A percentile compares a stretch with the other conserved stretches of the same genome.
phyloP scores from a whole-genome alignment of 345 rosid species.

The Bretschneidera sinensis region DNA sequence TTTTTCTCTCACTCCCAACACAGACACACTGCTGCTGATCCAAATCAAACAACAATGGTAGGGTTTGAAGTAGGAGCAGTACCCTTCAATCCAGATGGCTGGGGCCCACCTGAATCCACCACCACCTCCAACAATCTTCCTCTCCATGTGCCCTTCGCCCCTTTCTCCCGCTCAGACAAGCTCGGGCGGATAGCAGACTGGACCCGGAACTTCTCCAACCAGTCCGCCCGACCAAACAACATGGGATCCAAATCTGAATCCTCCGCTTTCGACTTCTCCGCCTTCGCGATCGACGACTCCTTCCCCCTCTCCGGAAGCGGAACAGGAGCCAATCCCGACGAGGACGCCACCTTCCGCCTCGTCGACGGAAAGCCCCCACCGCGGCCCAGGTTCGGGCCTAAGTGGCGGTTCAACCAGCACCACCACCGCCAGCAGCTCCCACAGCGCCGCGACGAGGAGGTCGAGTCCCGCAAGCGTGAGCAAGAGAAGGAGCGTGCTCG shows the following conservation, averaged over 20 bases:
- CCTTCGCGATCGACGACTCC: slow-evolving; percentile 54
- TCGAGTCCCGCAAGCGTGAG: slow-evolving; percentile 78
- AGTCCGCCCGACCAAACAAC: slow-evolving; percentile 32
- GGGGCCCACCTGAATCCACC: slow-evolving; percentile 81
- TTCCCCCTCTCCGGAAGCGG: slow-evolving; percentile 36
- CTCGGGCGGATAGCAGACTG: slow-evolving; percentile 96
- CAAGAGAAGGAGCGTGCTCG: slow-evolving; percentile 94
- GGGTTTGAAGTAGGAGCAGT: slow-evolving; percentile 70
- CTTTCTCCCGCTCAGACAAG: slow-evolving; percentile 88
- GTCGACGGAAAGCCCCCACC: slow-evolving; percentile 92
- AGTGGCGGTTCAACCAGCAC: slow-evolving; percentile 76
- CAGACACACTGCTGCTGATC: no score
- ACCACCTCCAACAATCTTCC: slow-evolving; percentile 52
- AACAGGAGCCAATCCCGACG: slow-evolving; percentile 37
- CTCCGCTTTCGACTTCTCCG: slow-evolving; percentile 74
- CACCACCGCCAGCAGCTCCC: slow-evolving; percentile 71
- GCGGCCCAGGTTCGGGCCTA: slow-evolving; percentile 87
- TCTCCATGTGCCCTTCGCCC: slow-evolving; percentile 57
- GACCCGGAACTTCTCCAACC: slow-evolving; percentile 53
- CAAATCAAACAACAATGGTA: no score
- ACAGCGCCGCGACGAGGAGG: slow-evolving; percentile 97
- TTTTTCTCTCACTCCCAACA: no score
- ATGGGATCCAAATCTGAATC: slow-evolving; percentile 22
- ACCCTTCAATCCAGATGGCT: slow-evolving; percentile 85
- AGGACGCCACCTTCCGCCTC: slow-evolving; percentile 80